Evolutionary conservation across 176 grass and related monocot species (phyloP).

Genomic region (Triticum dicoccoides): DNA sequence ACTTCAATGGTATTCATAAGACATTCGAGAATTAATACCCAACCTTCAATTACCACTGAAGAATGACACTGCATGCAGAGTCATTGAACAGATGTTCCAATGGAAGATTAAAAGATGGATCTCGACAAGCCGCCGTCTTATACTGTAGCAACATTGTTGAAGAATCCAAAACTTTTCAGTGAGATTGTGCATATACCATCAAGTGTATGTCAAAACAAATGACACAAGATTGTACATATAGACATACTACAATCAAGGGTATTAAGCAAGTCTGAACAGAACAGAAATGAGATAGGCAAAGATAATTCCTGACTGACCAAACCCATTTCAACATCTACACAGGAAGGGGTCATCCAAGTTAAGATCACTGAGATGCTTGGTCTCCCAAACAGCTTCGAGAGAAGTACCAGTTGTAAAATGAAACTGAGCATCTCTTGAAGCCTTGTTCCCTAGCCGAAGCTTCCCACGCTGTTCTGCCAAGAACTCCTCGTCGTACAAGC

Average conservation of each 20-base stretch:
- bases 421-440: not conserved
- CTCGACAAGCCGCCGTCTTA: too few relatives aligned
- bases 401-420: not conserved
- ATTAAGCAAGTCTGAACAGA: not conserved
- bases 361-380: not conserved
- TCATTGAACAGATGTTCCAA: too few relatives aligned
- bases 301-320: not conserved
- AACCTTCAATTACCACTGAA: too few relatives aligned
- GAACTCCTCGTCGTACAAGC: not conserved
- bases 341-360: not conserved
- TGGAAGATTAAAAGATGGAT: too few relatives aligned
- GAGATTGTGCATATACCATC: too few relatives aligned
- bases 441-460: not conserved
- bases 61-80: too few relatives aligned
- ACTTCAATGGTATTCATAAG: too few relatives aligned
- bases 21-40: too few relatives aligned
- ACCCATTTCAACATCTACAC: not conserved
- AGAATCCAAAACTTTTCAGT: too few relatives aligned
- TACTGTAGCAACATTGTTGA: too few relatives aligned
- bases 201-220: too few relatives aligned
- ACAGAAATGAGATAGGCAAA: not conserved
- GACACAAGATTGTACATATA: too few relatives aligned
- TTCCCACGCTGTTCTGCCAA: not conserved
- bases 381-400: not conserved
- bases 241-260: not conserved